Conservation (phyloP, 768 basidiomycete species). For the Auricularia sp. region DNA sequence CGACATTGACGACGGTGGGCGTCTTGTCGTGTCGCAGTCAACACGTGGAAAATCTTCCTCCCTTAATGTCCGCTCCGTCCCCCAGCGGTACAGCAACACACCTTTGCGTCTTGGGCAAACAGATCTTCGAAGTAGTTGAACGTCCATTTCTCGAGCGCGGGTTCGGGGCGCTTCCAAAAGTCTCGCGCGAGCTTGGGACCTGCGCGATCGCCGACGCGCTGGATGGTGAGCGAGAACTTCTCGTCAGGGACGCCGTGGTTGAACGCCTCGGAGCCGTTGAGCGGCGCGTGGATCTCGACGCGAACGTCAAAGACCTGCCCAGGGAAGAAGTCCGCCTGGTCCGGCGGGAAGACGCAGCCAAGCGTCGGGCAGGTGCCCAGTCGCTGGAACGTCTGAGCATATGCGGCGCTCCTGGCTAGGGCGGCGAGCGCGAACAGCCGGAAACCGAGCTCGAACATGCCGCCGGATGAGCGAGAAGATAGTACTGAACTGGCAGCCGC, state of each 20-base stretch:
- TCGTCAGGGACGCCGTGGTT: conserved; percentile 22
- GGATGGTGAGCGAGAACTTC: conserved; percentile 22
- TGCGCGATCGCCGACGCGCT: conserved; percentile 15
- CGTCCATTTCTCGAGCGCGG: conserved; percentile 15
- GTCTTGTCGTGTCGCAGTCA: conserved; percentile 5
- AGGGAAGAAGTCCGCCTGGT: conserved; percentile 19
- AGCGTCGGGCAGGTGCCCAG: conserved; percentile 21
- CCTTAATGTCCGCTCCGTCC: no score
- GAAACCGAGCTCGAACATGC: no score
- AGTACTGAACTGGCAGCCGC: no score
- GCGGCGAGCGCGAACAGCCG: no score
- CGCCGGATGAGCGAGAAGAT: no score
- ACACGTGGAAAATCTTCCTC: no score
- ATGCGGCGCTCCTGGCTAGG: no score
- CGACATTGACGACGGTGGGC: conserved; percentile 24
- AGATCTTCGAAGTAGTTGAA: conserved; percentile 28
- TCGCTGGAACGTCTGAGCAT: conserved; percentile 5
- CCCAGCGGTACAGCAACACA: not conserved
- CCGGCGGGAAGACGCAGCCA: conserved; percentile 22
- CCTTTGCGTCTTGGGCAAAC: conserved; percentile 18
- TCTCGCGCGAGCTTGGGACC: conserved; percentile 13
- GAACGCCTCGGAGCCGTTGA: conserved; percentile 25
- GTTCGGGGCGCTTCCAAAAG: conserved; percentile 18
- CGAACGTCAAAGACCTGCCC: conserved; percentile 22
- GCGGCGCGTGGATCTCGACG: conserved; percentile 26